phyloP scores from a whole-genome alignment of 345 rosid species.

The Hypericum perforatum region DNA sequence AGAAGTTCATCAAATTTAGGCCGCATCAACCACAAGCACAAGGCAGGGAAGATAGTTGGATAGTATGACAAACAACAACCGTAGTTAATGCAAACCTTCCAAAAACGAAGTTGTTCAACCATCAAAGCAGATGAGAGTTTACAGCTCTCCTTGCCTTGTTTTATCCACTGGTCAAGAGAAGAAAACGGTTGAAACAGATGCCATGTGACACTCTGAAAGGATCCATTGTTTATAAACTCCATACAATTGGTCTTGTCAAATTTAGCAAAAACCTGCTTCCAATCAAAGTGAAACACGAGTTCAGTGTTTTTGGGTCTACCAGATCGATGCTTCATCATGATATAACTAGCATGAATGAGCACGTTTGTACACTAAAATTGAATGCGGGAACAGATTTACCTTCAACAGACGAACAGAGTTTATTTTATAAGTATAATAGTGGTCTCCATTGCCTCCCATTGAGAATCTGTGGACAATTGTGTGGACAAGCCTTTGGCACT shows the following conservation, averaged over 20 bases:
- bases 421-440: slow-evolving; percentile 45
- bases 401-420: slow-evolving; percentile 53
- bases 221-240: slow-evolving; percentile 42
- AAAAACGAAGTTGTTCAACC: slow-evolving; percentile 80
- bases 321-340: slow-evolving; percentile 2
- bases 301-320: slow-evolving; percentile 7
- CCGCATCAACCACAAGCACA: slow-evolving; percentile 79
- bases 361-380: not conserved
- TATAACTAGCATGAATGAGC: slow-evolving; percentile 2
- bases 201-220: slow-evolving; percentile 49
- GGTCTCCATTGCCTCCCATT: slow-evolving; percentile 27
- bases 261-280: slow-evolving; percentile 57
- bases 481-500: slow-evolving; percentile 62
- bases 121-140: slow-evolving; percentile 55
- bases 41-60: slow-evolving; percentile 60
- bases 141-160: slow-evolving; percentile 59
- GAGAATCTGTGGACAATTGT: slow-evolving; percentile 52
- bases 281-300: slow-evolving; percentile 6
- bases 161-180: slow-evolving; percentile 65
- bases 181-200: slow-evolving; percentile 53
- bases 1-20: slow-evolving; percentile 56
- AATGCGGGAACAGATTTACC: slow-evolving; percentile 27
- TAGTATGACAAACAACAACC: slow-evolving; percentile 60
- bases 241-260: slow-evolving; percentile 48
- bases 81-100: slow-evolving; percentile 63